Base-by-base conservation (phyloP, 2,329 filamentous ascomycete species). In the Zarea fungicola region DNA sequence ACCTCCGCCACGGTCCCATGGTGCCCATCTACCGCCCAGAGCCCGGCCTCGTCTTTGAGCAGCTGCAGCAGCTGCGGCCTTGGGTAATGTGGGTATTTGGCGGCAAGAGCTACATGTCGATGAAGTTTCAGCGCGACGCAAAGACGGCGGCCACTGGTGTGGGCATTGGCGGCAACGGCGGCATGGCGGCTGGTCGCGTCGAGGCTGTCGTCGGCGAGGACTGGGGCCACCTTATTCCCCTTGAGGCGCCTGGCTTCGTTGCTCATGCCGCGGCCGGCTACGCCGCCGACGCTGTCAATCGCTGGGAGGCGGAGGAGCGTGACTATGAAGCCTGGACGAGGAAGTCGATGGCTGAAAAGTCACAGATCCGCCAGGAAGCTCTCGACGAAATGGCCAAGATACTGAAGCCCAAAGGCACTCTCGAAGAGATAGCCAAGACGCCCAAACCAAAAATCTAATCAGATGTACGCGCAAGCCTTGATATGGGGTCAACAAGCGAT, bases 221-320 rank as follows among this genome's bases (percentile, higher is more conserved):
- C 0, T 73, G 76, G 6, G 89, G 91, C 0, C 92, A 97, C 65
- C 66, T 96, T 35, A 80, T 96, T 23, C 85, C 91, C 0, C 87
- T 96, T 80, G 90, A 96, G 66, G 77, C 79, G 32, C 86, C 87
- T 0, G 70, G 60, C 2, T 73, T 80, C 58, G 86, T 84, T 53
- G 91, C 89, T 2, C 71, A 77, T 50, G 65, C 77, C 16, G 75
- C 78, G 0, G 77, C 76, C 0, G 60, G 63, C 22, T 88, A 82
- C 73, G 64, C 87, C 48, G 72, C 64, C 0, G 58, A 60, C n/a
- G 81, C 85, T 61, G 55, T 87, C 54, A 62, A 67, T 35, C 64
- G 71, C 23, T 87, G 83, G 80, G 68, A 72, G 54, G 64, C 59
- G 3, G 77, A 84, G 57, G 76, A 85, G 65, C 65, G 66, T 25